These are phyloP conservation scores for Termitomyces sp. DNA, from an alignment of 768 basidiomycete species.

Conservation along the genomic window DNA sequence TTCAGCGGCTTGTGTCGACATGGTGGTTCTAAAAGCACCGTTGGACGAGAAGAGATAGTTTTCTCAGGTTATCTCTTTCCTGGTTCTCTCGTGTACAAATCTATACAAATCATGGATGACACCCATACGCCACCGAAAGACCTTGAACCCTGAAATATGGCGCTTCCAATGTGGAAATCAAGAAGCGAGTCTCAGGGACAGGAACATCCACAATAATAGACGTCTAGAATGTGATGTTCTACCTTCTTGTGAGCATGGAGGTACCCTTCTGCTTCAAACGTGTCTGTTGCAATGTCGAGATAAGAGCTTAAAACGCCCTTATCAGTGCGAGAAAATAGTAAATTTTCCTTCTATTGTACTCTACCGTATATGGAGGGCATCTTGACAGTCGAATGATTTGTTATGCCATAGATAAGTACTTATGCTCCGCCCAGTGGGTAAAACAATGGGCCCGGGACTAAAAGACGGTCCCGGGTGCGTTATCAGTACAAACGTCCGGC, in stretches of 20 bases:
- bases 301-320: background rate
- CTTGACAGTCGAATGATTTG: too few species aligned
- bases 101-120: too few species aligned
- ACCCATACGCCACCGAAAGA: background rate
- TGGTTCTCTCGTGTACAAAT: background rate
- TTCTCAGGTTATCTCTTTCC: background rate
- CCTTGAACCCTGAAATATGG: background rate
- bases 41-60: background rate
- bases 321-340: background rate
- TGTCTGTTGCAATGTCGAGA: background rate
- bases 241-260: background rate
- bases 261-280: background rate
- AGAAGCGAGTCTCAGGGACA: background rate
- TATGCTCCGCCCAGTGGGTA: background rate
- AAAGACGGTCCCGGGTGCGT: background rate
- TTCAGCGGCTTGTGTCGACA: background rate
- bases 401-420: too few species aligned
- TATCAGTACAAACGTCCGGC: background rate
- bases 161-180: background rate
- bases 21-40: background rate
- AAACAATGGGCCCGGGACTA: background rate
- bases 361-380: too few species aligned
- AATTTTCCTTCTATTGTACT: background rate
- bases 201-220: background rate
- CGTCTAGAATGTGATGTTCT: background rate